Conservation (phyloP, 1,139 yeast species). For the Suhomyces yuchorum region DNA sequence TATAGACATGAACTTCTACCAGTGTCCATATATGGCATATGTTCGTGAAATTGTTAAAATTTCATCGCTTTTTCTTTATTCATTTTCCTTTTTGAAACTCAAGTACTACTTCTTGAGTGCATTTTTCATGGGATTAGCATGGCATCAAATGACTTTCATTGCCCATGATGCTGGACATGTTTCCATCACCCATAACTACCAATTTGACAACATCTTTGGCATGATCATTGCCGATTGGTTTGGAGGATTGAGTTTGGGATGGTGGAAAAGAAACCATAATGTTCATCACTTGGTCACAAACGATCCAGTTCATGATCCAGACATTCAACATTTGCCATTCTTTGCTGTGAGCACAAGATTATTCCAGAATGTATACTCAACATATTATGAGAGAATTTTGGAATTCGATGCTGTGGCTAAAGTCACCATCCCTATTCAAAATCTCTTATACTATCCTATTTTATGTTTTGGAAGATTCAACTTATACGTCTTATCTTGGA, state of each 20-base stretch:
- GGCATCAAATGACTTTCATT: slow-evolving; percentile 89
- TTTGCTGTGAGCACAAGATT: slow-evolving; percentile 81
- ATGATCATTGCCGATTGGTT: slow-evolving; percentile 71
- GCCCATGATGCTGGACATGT: slow-evolving; percentile 93
- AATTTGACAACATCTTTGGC: slow-evolving; percentile 75
- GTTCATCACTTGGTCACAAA: slow-evolving; percentile 87
- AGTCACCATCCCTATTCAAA: slow-evolving; percentile 60
- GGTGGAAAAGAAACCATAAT: slow-evolving; percentile 95
- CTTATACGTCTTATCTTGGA: slow-evolving; percentile 80
- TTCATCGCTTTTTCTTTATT: slow-evolving; percentile 49
- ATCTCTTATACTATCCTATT: slow-evolving; percentile 74
- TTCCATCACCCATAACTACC: slow-evolving; percentile 78
- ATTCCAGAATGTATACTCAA: slow-evolving; percentile 69
- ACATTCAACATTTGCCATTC: slow-evolving; percentile 89
- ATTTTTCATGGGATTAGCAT: slow-evolving; percentile 66
- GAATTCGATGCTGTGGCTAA: slow-evolving; percentile 70
- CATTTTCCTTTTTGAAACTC: slow-evolving; percentile 52
- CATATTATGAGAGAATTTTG: slow-evolving; percentile 70
- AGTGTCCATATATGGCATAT: slow-evolving; percentile 75
- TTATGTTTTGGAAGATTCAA: slow-evolving; percentile 85
- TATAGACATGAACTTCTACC: slow-evolving; percentile 60
- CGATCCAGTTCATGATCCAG: slow-evolving; percentile 93
- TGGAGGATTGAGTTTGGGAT: slow-evolving; percentile 88
- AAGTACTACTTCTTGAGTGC: slow-evolving; percentile 61
- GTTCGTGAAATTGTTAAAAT: slow-evolving; percentile 67